A percentile compares a stretch with the other conserved stretches of the same genome.
Evolutionary conservation across 257 asterid species (phyloP).

Genomic region (Gardenia jasminoides): DNA sequence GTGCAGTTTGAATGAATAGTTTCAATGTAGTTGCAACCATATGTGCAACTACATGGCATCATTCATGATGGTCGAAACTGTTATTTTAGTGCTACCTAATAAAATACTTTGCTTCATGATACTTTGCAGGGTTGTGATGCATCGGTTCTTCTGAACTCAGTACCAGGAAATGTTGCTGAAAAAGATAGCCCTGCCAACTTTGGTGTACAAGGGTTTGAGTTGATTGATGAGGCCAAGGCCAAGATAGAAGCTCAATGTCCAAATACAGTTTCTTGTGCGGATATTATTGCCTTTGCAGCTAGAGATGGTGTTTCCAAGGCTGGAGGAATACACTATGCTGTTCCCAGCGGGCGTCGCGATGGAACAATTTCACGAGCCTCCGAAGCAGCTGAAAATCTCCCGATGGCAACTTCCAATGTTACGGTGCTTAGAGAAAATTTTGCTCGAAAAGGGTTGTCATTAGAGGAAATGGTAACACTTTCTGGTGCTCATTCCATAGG

Average conservation of each 20-base stretch:
- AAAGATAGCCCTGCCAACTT: slow-evolving; percentile 16
- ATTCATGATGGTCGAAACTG: too few species aligned
- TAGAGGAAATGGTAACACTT: slow-evolving; percentile 25
- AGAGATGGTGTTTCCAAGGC: slow-evolving; percentile 52
- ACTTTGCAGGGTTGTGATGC: slow-evolving; percentile 20
- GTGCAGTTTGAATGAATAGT: too few species aligned
- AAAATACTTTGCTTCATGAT: background rate
- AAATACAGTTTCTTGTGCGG: slow-evolving; percentile 62
- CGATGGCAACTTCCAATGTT: slow-evolving; percentile 7
- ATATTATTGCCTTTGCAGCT: slow-evolving; percentile 57
- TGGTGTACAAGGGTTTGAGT: slow-evolving; percentile 50
- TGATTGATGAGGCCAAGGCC: slow-evolving; percentile 51
- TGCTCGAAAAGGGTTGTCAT: slow-evolving; percentile 19
- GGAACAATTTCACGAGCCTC: slow-evolving; percentile 11
- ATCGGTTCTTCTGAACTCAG: slow-evolving; percentile 14
- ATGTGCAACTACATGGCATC: too few species aligned
- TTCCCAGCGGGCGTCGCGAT: slow-evolving; percentile 21
- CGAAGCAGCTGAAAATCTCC: slow-evolving; percentile 19
- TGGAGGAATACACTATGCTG: background rate
- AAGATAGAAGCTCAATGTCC: slow-evolving; percentile 43
- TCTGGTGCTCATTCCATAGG: slow-evolving; percentile 29
- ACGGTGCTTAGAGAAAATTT: slow-evolving; percentile 5
- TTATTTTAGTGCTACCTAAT: too few species aligned
- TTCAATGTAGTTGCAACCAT: too few species aligned
- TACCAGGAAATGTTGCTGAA: slow-evolving; percentile 10